phyloP scores from a whole-genome alignment of 202 grass and related monocot species.

The Panicum virgatum region DNA sequence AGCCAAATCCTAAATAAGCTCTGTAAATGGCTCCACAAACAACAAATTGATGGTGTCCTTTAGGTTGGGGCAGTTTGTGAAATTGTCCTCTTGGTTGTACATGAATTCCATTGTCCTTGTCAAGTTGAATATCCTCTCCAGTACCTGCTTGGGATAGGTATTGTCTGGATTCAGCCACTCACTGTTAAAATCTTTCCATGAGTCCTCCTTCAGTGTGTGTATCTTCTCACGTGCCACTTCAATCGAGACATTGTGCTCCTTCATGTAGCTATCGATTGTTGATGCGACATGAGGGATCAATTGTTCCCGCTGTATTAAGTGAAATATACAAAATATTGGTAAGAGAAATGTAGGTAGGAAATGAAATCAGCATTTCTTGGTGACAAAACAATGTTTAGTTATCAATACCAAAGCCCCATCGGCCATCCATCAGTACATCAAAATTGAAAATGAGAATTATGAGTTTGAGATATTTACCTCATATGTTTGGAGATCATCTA shows the following conservation, averaged over 20 bases:
- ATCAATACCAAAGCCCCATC: no score
- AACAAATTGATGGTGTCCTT: neutral
- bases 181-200: constrained; percentile 27
- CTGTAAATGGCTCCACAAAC: neutral
- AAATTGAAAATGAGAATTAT: neutral
- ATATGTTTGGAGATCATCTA: constrained; percentile 38
- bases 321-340: neutral
- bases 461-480: constrained; percentile 24
- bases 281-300: neutral
- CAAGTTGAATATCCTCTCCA: constrained; percentile 2
- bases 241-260: neutral
- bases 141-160: neutral
- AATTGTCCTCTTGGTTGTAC: neutral
- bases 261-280: constrained; percentile 13
- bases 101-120: constrained; percentile 8
- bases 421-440: neutral
- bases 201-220: constrained; percentile 3
- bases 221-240: neutral
- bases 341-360: neutral
- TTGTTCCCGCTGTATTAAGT: neutral
- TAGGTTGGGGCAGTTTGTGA: neutral
- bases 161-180: neutral
- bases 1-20: neutral
- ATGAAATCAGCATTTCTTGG: no score
- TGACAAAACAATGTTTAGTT: neutral